Percentiles rank a stretch among this genome's conserved stretches.
Evolutionary conservation across 225 moss, liverwort and hornwort species (phyloP).

Genomic region (Sphagnum tenellum): DNA sequence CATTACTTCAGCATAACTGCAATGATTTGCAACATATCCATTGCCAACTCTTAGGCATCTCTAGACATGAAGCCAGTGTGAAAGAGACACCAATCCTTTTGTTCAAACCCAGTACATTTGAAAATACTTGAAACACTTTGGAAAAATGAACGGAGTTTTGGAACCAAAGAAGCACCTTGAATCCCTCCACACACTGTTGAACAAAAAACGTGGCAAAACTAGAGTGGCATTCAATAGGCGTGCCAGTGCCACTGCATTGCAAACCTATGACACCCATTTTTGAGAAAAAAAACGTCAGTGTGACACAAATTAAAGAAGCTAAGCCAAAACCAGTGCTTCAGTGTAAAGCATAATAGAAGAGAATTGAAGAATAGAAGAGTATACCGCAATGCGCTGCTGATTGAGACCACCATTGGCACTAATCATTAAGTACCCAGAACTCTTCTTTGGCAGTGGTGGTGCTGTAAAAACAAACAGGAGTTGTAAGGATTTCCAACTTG

Average conservation of each 20-base stretch:
- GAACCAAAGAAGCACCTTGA: conserved; percentile 30
- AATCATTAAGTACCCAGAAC: conserved; percentile 71
- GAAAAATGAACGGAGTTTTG: not conserved
- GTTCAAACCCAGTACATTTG: too few relatives aligned
- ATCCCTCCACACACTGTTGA: conserved; percentile 94
- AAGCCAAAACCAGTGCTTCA: too few relatives aligned
- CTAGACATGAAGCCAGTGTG: too few relatives aligned
- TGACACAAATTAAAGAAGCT: too few relatives aligned
- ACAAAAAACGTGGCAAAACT: conserved; percentile 72
- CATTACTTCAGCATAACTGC: too few relatives aligned
- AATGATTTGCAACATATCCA: too few relatives aligned
- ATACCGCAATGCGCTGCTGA: conserved; percentile 96
- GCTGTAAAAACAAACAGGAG: conserved; percentile 19
- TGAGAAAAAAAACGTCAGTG: not conserved
- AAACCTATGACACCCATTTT: conserved; percentile 42
- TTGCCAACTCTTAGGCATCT: too few relatives aligned
- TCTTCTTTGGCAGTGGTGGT: conserved; percentile 44
- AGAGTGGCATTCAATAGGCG: conserved; percentile 90
- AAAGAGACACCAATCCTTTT: too few relatives aligned
- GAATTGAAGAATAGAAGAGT: not conserved
- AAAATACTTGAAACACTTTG: not conserved
- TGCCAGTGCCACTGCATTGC: conserved; percentile 90
- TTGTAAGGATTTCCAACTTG: not conserved
- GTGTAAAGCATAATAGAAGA: too few relatives aligned
- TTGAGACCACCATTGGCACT: conserved; percentile 95